Percentiles rank a stretch among this genome's conserved stretches.
Evolutionary conservation across 1,284 basidiomycete species (phyloP).

Genomic region (Hemileia vastatrix): DNA sequence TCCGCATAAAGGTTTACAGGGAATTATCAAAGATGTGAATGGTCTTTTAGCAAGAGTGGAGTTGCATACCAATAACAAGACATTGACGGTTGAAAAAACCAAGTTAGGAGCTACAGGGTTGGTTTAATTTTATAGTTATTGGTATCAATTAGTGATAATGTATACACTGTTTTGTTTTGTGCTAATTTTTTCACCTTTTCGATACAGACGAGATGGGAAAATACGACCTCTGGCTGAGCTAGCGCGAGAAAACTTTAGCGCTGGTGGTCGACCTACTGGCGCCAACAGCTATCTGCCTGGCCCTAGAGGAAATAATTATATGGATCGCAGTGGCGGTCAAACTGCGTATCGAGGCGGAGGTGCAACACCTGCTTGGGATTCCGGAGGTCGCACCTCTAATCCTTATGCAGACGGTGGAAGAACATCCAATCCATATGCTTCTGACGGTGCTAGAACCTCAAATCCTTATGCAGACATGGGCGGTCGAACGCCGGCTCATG

Average conservation of each 20-base stretch:
- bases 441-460: conserved; percentile 55
- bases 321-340: conserved; percentile 23
- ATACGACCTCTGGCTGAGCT: conserved; percentile 49
- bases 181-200: not conserved
- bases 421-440: conserved; percentile 61
- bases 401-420: conserved; percentile 54
- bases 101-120: conserved; percentile 69
- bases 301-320: conserved; percentile 24
- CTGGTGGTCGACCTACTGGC: conserved; percentile 31
- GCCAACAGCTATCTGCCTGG: conserved; percentile 29
- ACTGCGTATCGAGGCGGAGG: conserved; percentile 23
- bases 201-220: conserved; percentile 36
- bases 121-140: conserved; percentile 42
- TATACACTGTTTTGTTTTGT: conserved; percentile 21
- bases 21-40: conserved; percentile 90
- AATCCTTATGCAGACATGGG: conserved; percentile 57
- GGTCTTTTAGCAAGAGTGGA: conserved; percentile 81
- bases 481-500: conserved; percentile 42
- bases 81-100: conserved; percentile 73
- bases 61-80: conserved; percentile 77
- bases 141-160: not conserved
- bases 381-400: conserved; percentile 43
- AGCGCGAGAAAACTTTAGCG: conserved; percentile 30
- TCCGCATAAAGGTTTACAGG: conserved; percentile 79
- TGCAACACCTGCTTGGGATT: conserved; percentile 27